Conservation (phyloP, 805 yeast genomes). For the Wickerhamiella domercqiae region DNA sequence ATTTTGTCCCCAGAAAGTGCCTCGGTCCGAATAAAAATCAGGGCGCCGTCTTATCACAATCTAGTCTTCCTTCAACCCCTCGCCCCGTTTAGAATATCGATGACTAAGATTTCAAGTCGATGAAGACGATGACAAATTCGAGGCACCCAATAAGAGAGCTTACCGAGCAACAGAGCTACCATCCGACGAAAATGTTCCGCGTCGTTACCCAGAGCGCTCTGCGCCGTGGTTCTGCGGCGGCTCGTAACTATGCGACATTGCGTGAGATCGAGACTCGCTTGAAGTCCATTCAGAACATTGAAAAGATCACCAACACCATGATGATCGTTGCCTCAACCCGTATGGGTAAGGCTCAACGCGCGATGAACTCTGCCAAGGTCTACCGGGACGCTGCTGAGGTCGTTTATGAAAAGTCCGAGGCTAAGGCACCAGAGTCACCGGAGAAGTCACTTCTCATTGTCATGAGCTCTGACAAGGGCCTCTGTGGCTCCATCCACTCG, state of each 20-base stretch:
- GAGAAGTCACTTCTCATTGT: conserved; percentile 70
- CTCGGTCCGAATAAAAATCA: too few species aligned
- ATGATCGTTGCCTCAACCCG: conserved; percentile 98
- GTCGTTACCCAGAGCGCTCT: not conserved
- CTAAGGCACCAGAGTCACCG: conserved; percentile 37
- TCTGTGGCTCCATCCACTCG: conserved; percentile 97
- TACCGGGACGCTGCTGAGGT: conserved; percentile 68
- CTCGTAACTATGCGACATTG: conserved; percentile 74
- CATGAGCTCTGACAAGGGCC: conserved; percentile 92
- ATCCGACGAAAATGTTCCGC: conserved; percentile 2
- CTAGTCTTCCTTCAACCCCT: too few species aligned
- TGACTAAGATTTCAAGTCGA: too few species aligned
- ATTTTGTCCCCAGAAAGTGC: too few species aligned
- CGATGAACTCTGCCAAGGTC: conserved; percentile 75
- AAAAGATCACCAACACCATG: conserved; percentile 99
- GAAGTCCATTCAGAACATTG: conserved; percentile 96
- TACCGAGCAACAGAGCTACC: not conserved
- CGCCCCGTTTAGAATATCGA: too few species aligned
- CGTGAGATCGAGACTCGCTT: conserved; percentile 97
- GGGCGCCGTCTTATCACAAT: too few species aligned
- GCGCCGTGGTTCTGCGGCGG: conserved; percentile 4
- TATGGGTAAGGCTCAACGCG: conserved; percentile 87
- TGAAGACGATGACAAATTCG: not conserved
- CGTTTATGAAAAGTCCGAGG: conserved; percentile 70
- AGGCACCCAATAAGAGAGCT: conserved; percentile 1